Evolutionary conservation across 495 filamentous ascomycete species (phyloP).

Genomic region (Hyaloscypha bicolor): DNA sequence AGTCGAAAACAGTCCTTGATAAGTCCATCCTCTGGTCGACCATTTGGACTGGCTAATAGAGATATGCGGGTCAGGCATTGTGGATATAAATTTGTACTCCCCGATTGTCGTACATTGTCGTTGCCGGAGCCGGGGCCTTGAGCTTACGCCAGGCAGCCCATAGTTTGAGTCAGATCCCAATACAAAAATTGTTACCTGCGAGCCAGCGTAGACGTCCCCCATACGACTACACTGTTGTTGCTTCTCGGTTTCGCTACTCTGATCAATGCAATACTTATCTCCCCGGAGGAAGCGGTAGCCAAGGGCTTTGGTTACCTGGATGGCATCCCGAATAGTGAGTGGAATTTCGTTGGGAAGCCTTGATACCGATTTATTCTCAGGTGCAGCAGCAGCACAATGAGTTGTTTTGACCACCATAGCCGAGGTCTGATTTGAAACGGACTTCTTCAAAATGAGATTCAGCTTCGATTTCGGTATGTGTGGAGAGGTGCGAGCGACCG

Average conservation of each 20-base stretch:
- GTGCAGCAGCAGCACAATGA: constrained; percentile 9
- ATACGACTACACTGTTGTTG: constrained; percentile 35
- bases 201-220: constrained; percentile 35
- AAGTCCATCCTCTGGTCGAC: constrained; percentile 45
- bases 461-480: constrained; percentile 13
- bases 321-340: constrained; percentile 27
- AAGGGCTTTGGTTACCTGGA: constrained; percentile 21
- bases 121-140: constrained; percentile 7
- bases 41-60: constrained; percentile 30
- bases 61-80: not conserved
- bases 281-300: constrained; percentile 36
- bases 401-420: constrained; percentile 14
- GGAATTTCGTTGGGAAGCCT: constrained; percentile 14
- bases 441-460: constrained; percentile 14
- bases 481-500: constrained; percentile 8
- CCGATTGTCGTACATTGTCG: constrained; percentile 24
- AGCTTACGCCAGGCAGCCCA: constrained; percentile 37
- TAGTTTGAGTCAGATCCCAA: constrained; percentile 31
- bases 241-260: constrained; percentile 22
- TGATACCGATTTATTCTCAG: constrained; percentile 12
- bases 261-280: constrained; percentile 36
- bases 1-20: constrained; percentile 10
- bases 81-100: not conserved
- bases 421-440: constrained; percentile 12
- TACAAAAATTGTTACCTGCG: constrained; percentile 35